A percentile compares a stretch with the other conserved stretches of the same genome.
phyloP scores from a whole-genome alignment of 140 eudicot genomes.

The Flaveria floridana region DNA sequence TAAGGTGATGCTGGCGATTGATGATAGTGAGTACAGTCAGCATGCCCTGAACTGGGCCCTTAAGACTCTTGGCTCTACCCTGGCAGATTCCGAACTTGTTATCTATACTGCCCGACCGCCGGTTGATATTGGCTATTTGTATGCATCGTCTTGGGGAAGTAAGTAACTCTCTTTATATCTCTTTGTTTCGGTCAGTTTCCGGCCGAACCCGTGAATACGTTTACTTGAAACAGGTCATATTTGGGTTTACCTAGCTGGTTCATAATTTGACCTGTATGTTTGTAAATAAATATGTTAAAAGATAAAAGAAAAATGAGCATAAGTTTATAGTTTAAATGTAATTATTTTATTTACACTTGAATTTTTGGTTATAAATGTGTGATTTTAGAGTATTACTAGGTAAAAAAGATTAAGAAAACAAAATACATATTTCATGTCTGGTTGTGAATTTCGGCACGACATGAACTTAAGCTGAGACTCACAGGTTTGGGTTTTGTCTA shows the following conservation, averaged over 20 bases:
- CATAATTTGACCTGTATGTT: neutral
- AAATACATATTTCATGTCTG: too few relatives aligned
- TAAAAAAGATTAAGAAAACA: too few relatives aligned
- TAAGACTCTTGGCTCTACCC: slow-evolving; percentile 29
- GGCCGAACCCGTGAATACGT: too few relatives aligned
- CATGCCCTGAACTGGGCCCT: slow-evolving; percentile 48
- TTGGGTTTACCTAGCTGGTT: neutral
- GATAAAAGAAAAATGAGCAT: too few relatives aligned
- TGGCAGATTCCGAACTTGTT: slow-evolving; percentile 28
- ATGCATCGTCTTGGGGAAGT: slow-evolving; percentile 38
- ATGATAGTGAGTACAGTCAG: slow-evolving; percentile 39
- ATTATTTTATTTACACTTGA: too few relatives aligned
- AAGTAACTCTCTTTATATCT: neutral
- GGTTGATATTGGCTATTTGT: slow-evolving; percentile 34
- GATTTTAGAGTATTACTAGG: too few relatives aligned
- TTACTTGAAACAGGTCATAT: neutral
- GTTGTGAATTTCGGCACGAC: too few relatives aligned
- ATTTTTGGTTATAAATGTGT: too few relatives aligned
- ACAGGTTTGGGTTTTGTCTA: too few relatives aligned
- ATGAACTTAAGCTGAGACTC: too few relatives aligned
- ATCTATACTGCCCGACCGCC: slow-evolving; percentile 24
- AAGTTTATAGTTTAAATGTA: too few relatives aligned
- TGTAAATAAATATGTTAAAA: neutral
- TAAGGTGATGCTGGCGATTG: slow-evolving; percentile 54
- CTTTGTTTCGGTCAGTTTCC: neutral